phyloP scores from a whole-genome alignment of 1,284 basidiomycete genomes.

The Tilletia setariae region DNA sequence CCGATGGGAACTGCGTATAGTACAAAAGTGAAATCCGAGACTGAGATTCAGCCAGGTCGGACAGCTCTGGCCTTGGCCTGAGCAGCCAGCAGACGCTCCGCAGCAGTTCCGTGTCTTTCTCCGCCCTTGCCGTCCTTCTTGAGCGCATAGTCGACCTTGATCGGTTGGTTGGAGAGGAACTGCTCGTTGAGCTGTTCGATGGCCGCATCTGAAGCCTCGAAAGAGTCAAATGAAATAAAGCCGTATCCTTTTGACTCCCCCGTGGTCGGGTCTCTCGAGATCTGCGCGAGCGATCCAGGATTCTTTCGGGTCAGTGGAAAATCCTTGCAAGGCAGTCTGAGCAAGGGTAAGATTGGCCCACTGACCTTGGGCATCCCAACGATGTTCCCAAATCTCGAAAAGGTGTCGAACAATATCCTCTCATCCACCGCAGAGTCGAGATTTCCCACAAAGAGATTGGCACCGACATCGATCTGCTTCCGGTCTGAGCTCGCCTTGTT shows the following conservation, averaged over 20 bases:
- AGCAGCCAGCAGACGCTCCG: conserved; percentile 87
- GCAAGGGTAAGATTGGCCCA: no score
- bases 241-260: conserved; percentile 93
- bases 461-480: conserved; percentile 95
- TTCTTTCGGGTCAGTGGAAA: not conserved
- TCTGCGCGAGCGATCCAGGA: conserved; percentile 63
- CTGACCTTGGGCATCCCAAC: conserved; percentile 88
- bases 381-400: conserved; percentile 88
- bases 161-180: conserved; percentile 95
- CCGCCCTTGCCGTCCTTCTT: conserved; percentile 96
- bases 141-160: conserved; percentile 94
- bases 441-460: conserved; percentile 93
- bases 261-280: conserved; percentile 78
- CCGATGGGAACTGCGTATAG: no score
- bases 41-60: not conserved
- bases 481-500: conserved; percentile 94
- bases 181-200: conserved; percentile 95
- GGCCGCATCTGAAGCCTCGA: conserved; percentile 93
- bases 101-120: conserved; percentile 92
- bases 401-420: conserved; percentile 85
- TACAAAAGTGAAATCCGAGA: not conserved
- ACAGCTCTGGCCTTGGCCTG: conserved; percentile 63
- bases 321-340: not conserved
- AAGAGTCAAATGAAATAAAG: conserved; percentile 93
- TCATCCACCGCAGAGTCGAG: conserved; percentile 92